Conservation (phyloP, 176 grass and related monocot species). For the Eragrostis nindensis region DNA sequence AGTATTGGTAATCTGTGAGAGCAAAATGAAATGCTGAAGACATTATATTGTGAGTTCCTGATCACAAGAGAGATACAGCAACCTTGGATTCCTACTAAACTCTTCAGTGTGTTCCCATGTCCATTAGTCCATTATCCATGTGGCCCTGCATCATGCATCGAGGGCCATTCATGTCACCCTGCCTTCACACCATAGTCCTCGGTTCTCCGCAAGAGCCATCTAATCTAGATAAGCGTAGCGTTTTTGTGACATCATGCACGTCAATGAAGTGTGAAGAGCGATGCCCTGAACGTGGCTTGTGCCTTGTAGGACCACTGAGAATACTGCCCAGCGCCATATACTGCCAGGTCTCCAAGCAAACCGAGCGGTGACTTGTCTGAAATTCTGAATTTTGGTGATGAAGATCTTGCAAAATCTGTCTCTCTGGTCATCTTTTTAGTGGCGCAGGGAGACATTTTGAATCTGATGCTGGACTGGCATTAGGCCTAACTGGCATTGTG, state of each 20-base stretch:
- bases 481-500: conserved; percentile 37
- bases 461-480: conserved; percentile 42
- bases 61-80: too few species aligned
- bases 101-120: neutral
- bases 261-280: conserved; percentile 19
- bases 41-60: neutral
- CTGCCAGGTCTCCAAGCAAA: too few species aligned
- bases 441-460: neutral
- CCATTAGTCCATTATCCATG: conserved; percentile 6
- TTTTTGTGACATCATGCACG: conserved; percentile 7
- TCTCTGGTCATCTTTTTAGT: neutral
- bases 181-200: conserved; percentile 10
- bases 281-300: neutral
- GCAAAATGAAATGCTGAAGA: neutral
- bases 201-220: neutral
- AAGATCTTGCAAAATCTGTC: neutral
- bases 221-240: conserved; percentile 13
- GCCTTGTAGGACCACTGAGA: conserved; percentile 19
- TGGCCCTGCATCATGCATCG: conserved; percentile 1
- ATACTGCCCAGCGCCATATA: conserved; percentile 1
- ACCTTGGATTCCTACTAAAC: conserved; percentile 22
- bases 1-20: conserved; percentile 1
- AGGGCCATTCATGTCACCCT: conserved; percentile 11
- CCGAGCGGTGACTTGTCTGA: neutral
- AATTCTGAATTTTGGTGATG: conserved; percentile 7